These are phyloP conservation scores for Leccinum pachyderme DNA, from an alignment of 1,284 basidiomycete species.

Conservation along the genomic window DNA sequence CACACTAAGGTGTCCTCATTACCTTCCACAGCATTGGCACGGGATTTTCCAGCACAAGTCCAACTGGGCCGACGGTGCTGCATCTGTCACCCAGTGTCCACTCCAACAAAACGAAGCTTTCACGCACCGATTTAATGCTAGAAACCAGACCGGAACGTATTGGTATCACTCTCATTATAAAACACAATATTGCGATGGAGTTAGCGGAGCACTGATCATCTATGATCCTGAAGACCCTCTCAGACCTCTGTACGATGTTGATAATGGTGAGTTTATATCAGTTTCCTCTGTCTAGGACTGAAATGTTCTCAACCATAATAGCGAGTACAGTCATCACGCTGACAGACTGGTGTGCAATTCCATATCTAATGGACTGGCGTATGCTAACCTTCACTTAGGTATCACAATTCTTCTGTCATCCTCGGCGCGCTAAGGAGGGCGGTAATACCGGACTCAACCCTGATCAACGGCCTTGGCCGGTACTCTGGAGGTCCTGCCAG, in stretches of 20 bases:
- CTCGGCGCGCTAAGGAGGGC: not conserved
- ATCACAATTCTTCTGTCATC: slow-evolving; percentile 20
- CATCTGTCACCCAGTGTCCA: slow-evolving; percentile 37
- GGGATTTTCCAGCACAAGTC: slow-evolving; percentile 30
- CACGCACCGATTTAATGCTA: slow-evolving; percentile 20
- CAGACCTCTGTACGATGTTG: slow-evolving; percentile 37
- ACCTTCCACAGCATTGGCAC: slow-evolving; percentile 34
- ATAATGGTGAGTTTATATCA: slow-evolving; percentile 30
- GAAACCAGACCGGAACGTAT: slow-evolving; percentile 31
- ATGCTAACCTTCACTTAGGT: slow-evolving; percentile 22
- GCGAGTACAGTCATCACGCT: slow-evolving; percentile 33
- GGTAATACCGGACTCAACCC: slow-evolving; percentile 35
- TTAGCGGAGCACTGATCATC: slow-evolving; percentile 42
- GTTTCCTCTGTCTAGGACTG: not conserved
- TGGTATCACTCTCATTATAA: slow-evolving; percentile 36
- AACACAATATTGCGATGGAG: slow-evolving; percentile 44
- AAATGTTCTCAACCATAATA: slow-evolving; percentile 4
- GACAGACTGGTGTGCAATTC: slow-evolving; percentile 29
- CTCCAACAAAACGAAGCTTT: slow-evolving; percentile 25
- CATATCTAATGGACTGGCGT: not conserved
- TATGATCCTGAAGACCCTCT: slow-evolving; percentile 40
- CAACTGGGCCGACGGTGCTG: slow-evolving; percentile 34
- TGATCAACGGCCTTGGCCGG: slow-evolving; percentile 51
- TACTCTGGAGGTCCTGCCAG: slow-evolving; percentile 34
- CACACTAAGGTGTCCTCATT: not conserved